These are phyloP conservation scores for Kingdonia uniflora DNA, from an alignment of 164 flowering plant genomes.

Conservation along the genomic window DNA sequence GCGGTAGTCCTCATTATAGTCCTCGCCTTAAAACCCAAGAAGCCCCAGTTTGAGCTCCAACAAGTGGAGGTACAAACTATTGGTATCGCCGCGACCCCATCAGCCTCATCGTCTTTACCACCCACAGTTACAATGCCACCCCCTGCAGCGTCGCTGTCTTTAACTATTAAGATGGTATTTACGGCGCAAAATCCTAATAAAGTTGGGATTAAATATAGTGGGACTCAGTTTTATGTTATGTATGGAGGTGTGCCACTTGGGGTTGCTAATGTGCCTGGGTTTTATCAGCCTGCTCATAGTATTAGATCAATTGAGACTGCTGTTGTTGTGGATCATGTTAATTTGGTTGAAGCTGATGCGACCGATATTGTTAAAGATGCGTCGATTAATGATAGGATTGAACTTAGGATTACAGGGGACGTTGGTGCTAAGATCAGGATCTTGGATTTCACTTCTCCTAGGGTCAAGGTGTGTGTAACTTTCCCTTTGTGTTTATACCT, in stretches of 20 bases:
- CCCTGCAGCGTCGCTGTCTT: slow-evolving; percentile 43
- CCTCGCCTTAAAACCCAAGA: slow-evolving; percentile 85
- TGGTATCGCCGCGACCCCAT: slow-evolving; percentile 38
- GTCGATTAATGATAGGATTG: slow-evolving; percentile 70
- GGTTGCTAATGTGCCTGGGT: slow-evolving; percentile 58
- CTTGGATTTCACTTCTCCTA: slow-evolving; percentile 67
- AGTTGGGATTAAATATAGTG: slow-evolving; percentile 92
- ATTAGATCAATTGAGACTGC: slow-evolving; percentile 42
- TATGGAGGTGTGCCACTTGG: slow-evolving; percentile 89
- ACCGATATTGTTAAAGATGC: slow-evolving; percentile 78
- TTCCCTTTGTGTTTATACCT: neutral
- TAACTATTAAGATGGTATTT: slow-evolving; percentile 61
- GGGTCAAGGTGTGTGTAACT: slow-evolving; percentile 50
- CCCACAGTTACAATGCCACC: slow-evolving; percentile 6
- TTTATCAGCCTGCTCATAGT: slow-evolving; percentile 85
- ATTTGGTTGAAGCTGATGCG: slow-evolving; percentile 65
- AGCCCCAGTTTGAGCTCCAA: slow-evolving; percentile 87
- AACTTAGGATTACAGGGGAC: slow-evolving; percentile 71
- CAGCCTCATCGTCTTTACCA: slow-evolving; percentile 1
- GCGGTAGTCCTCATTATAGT: slow-evolving; percentile 63
- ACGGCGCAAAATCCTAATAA: slow-evolving; percentile 86
- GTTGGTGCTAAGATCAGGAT: slow-evolving; percentile 89
- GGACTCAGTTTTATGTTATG: slow-evolving; percentile 75
- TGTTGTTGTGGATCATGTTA: slow-evolving; percentile 61
- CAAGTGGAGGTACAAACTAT: slow-evolving; percentile 85